Conservation (phyloP, 2,329 filamentous ascomycete species). For the Colletotrichum neosansevieriae region DNA sequence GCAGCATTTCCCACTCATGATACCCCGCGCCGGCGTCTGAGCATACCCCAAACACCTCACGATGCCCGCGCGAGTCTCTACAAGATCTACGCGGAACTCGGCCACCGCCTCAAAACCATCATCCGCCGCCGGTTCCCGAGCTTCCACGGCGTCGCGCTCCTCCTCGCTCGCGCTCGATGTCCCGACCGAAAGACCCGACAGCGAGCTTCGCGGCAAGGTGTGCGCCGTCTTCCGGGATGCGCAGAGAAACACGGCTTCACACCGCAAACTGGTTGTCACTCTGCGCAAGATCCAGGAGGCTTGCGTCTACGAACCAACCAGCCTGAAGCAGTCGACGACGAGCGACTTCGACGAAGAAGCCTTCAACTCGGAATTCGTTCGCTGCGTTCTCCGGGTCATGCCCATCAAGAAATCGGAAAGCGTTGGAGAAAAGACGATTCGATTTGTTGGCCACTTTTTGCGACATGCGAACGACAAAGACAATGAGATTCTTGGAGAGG, state of each 20-base stretch:
- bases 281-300: conserved; percentile 91
- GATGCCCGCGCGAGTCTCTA: conserved; percentile 65
- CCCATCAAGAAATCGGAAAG: conserved; percentile 91
- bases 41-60: conserved; percentile 13
- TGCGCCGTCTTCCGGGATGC: conserved; percentile 82
- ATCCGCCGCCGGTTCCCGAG: conserved; percentile 54
- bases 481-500: conserved; percentile 73
- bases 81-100: conserved; percentile 60
- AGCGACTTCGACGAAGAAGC: conserved; percentile 84
- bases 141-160: conserved; percentile 60
- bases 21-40: not conserved
- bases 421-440: conserved; percentile 86
- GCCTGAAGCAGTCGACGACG: conserved; percentile 62
- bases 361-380: conserved; percentile 87
- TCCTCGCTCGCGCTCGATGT: conserved; percentile 62
- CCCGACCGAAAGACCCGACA: conserved; percentile 79
- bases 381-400: conserved; percentile 86
- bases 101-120: conserved; percentile 55
- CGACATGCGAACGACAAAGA: conserved; percentile 78
- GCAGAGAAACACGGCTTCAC: conserved; percentile 89
- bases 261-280: conserved; percentile 88
- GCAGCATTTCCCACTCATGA: not conserved
- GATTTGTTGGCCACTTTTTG: conserved; percentile 90
- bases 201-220: conserved; percentile 78
- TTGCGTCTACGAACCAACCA: conserved; percentile 76